Evolutionary conservation across 2,329 filamentous ascomycete genomes (phyloP).

Genomic region (Cucurbitaria berberidis): DNA sequence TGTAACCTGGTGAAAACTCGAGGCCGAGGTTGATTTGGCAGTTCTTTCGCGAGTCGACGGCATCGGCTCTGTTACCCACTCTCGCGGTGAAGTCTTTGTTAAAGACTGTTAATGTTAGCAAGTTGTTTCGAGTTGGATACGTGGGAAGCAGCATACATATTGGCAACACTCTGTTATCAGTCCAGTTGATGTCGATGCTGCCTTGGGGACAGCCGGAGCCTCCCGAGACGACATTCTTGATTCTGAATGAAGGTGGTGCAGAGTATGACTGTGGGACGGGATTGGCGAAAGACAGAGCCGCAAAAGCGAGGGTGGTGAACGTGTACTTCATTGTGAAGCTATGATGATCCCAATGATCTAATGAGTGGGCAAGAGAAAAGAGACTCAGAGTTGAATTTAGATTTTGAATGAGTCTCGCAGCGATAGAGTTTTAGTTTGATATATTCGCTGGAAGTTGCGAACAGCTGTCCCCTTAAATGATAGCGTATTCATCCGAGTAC

Average conservation of each 20-base stretch:
- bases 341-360: not conserved
- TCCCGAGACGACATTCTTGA: conserved; percentile 38
- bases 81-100: conserved; percentile 39
- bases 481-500: conserved; percentile 28
- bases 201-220: conserved; percentile 47
- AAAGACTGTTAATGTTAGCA: conserved; percentile 31
- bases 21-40: conserved; percentile 48
- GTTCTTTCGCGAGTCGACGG: conserved; percentile 45
- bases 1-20: conserved; percentile 45
- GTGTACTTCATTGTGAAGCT: conserved; percentile 33
- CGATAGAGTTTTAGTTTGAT: conserved; percentile 7
- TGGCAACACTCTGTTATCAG: conserved; percentile 37
- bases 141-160: conserved; percentile 30
- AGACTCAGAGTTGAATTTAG: not conserved
- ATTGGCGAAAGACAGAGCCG: conserved; percentile 26
- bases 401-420: not conserved
- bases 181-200: conserved; percentile 44
- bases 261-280: conserved; percentile 20
- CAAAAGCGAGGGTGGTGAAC: conserved; percentile 31
- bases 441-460: conserved; percentile 21
- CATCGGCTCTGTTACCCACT: conserved; percentile 30
- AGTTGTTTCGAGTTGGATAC: not conserved
- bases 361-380: not conserved
- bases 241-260: conserved; percentile 39
- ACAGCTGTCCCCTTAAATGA: conserved; percentile 32